Evolutionary conservation across 257 asterid species (phyloP).

Genomic region (Solanum pennellii): DNA sequence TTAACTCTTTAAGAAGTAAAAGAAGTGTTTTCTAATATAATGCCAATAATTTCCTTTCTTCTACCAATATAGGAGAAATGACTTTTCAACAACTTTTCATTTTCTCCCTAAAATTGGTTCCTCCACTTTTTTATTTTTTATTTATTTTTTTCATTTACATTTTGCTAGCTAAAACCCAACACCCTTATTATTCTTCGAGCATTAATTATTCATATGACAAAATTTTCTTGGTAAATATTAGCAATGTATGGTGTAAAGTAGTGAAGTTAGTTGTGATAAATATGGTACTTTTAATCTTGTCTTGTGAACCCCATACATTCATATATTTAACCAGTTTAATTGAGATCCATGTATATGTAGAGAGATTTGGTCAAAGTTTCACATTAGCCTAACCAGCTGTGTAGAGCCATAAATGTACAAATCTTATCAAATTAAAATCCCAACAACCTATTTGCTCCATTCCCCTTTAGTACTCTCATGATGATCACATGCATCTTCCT

Average conservation of each 20-base stretch:
- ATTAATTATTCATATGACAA: too few relatives aligned
- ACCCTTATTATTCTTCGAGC: too few relatives aligned
- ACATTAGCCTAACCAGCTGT: neutral
- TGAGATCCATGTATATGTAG: neutral
- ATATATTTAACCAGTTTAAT: neutral
- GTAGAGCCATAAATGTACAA: neutral
- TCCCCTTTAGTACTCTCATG: neutral
- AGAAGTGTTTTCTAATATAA: too few relatives aligned
- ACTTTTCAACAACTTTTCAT: too few relatives aligned
- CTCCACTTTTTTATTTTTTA: too few relatives aligned
- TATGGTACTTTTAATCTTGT: neutral
- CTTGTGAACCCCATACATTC: neutral
- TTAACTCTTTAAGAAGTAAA: too few relatives aligned
- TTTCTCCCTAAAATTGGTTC: too few relatives aligned
- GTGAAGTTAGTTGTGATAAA: neutral
- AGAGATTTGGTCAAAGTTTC: neutral
- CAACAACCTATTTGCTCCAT: neutral
- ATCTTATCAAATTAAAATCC: neutral
- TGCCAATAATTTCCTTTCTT: too few relatives aligned
- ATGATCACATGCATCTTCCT: neutral
- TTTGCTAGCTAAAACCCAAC: too few relatives aligned
- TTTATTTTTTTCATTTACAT: too few relatives aligned
- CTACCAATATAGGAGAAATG: too few relatives aligned
- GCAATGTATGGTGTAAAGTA: neutral
- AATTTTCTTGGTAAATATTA: neutral